Percentiles rank a stretch among this genome's conserved stretches.
phyloP scores from a whole-genome alignment of 257 asterid genomes.

The Henckelia pumila region DNA sequence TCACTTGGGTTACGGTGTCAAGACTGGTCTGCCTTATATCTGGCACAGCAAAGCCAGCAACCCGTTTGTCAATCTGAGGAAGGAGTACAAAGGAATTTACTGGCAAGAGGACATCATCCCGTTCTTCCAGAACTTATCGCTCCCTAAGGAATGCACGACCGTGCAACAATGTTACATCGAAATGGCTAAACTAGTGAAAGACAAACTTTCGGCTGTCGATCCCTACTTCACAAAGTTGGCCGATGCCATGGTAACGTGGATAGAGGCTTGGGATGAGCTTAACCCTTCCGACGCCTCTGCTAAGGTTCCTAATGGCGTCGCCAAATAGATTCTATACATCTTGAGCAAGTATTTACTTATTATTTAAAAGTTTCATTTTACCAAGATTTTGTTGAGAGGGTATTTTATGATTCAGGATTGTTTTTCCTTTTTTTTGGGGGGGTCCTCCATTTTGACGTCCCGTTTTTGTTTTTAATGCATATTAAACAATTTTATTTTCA shows the following conservation, averaged over 20 bases:
- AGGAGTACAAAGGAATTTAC: slow-evolving; percentile 77
- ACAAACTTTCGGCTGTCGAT: slow-evolving; percentile 45
- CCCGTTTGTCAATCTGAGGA: slow-evolving; percentile 79
- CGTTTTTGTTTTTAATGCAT: not conserved
- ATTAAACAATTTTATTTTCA: not conserved
- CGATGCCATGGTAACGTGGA: slow-evolving; percentile 85
- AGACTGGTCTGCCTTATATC: slow-evolving; percentile 78
- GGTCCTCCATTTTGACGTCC: not conserved
- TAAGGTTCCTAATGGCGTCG: slow-evolving; percentile 25
- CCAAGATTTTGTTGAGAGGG: not conserved
- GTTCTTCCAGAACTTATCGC: slow-evolving; percentile 51
- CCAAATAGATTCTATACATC: slow-evolving; percentile 35
- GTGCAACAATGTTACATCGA: slow-evolving; percentile 72
- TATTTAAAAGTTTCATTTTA: too few relatives aligned
- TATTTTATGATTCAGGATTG: not conserved
- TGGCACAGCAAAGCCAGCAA: slow-evolving; percentile 95
- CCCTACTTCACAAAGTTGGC: slow-evolving; percentile 69
- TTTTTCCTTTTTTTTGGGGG: too few relatives aligned
- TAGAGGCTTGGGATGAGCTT: slow-evolving; percentile 89
- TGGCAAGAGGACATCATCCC: slow-evolving; percentile 85
- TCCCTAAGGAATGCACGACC: slow-evolving; percentile 58
- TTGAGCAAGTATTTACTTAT: not conserved
- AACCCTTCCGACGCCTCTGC: slow-evolving; percentile 49
- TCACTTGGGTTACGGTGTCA: slow-evolving; percentile 62
- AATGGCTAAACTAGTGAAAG: slow-evolving; percentile 66